A percentile compares a stretch with the other conserved stretches of the same genome.
Evolutionary conservation across 495 filamentous ascomycete species (phyloP).

Genomic region (Xylaria scruposa): DNA sequence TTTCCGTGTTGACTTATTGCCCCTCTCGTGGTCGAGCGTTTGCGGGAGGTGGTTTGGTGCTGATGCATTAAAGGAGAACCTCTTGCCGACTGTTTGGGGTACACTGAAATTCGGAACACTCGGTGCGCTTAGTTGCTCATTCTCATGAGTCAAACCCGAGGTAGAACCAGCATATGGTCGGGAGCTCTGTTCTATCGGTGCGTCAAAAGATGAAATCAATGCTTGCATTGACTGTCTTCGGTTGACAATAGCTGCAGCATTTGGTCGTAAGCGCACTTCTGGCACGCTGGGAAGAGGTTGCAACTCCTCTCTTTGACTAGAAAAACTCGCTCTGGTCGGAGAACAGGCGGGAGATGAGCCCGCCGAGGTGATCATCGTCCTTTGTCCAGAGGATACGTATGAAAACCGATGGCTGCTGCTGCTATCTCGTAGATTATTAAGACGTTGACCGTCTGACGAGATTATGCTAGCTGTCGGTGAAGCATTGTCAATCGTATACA

Average conservation of each 20-base stretch:
- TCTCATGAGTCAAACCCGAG: constrained; percentile 29
- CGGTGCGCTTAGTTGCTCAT: constrained; percentile 35
- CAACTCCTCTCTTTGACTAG: constrained; percentile 45
- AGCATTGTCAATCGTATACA: constrained; percentile 46
- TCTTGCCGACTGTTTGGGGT: constrained; percentile 50
- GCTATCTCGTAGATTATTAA: constrained; percentile 58
- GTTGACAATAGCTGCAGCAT: constrained; percentile 58
- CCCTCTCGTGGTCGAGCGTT: constrained; percentile 27
- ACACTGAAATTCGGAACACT: constrained; percentile 56
- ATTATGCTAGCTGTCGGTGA: constrained; percentile 57
- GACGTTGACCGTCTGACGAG: constrained; percentile 57
- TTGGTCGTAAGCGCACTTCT: constrained; percentile 54
- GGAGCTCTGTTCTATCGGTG: constrained; percentile 37
- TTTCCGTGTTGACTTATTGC: constrained; percentile 41
- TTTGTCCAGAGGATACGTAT: constrained; percentile 65
- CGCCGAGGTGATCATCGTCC: constrained; percentile 60
- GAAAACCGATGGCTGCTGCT: constrained; percentile 62
- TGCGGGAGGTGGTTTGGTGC: constrained; percentile 25
- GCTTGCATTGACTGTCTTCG: constrained; percentile 61
- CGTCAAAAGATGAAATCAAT: constrained; percentile 49
- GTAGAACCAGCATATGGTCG: constrained; percentile 13
- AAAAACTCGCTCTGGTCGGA: constrained; percentile 54
- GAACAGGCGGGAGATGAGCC: constrained; percentile 61
- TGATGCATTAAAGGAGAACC: constrained; percentile 46
- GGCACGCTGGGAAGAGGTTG: constrained; percentile 33